Conservation (phyloP, 768 basidiomycete genomes). For the Rhizopogon rudus region DNA sequence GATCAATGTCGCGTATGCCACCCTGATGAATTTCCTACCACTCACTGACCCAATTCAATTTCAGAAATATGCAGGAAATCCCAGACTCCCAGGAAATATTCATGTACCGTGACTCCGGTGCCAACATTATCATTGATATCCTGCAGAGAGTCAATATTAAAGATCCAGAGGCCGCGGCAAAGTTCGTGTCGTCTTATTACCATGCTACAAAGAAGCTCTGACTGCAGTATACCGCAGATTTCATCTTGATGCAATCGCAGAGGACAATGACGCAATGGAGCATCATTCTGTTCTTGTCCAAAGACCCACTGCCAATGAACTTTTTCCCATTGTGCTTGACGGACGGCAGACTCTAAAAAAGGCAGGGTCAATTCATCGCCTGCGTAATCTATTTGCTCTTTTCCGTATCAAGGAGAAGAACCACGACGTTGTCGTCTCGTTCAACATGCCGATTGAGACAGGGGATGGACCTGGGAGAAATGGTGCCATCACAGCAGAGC, state of each 20-base stretch:
- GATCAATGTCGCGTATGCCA: constrained; percentile 76
- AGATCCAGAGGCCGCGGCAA: constrained; percentile 53
- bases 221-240: constrained; percentile 48
- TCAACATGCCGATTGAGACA: constrained; percentile 66
- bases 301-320: constrained; percentile 38
- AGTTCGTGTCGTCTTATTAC: constrained; percentile 34
- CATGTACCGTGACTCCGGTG: constrained; percentile 59
- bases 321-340: constrained; percentile 52
- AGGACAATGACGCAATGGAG: constrained; percentile 73
- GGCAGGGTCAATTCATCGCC: constrained; percentile 44
- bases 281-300: not conserved
- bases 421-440: constrained; percentile 80
- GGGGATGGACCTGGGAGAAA: constrained; percentile 27
- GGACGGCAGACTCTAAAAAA: constrained; percentile 76
- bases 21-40: not conserved
- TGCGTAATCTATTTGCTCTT: constrained; percentile 57
- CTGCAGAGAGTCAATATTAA: constrained; percentile 63
- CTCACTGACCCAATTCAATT: not conserved
- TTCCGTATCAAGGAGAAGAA: constrained; percentile 69
- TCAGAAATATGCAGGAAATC: constrained; percentile 70
- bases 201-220: not conserved
- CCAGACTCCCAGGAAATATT: constrained; percentile 96
- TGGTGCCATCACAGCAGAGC: constrained; percentile 35
- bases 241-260: constrained; percentile 86
- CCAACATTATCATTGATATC: constrained; percentile 83